Base-by-base conservation (phyloP, 1,139 yeast genomes). In the Saccharomyces pastorianus region DNA sequence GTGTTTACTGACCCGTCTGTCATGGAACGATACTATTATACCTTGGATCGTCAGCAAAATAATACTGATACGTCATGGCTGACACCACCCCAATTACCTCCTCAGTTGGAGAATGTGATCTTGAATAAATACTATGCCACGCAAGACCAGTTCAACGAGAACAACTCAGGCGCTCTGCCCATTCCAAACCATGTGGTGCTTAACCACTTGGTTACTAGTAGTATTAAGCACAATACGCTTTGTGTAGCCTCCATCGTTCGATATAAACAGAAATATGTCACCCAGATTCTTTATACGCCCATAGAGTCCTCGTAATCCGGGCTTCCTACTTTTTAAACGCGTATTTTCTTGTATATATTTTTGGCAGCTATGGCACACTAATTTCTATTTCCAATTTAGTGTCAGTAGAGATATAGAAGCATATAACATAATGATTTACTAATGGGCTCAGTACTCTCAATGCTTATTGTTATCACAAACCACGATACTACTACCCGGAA, bases 171-270 rank as follows among this genome's bases (percentile, higher is more conserved):
- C 60, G 96, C 95, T 46, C 74, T 88, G 60, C 88, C 95, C 13
- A 87, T 89, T 53, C 98, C 99, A 2, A 93, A 91, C 68, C 99
- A 93, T 72, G 99, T 91, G 54, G 95, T 93, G 34, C 76, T 93
- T 64, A 93, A 93, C 69, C 99, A 93, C 70, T 75, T 93, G 65
- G 96, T 96, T 64, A 93, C 99, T 1, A 91, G 98, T 1, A 84
- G 95, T 48, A 93, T 93, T 62, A 84, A 93, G 64, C 96, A 93
- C 67, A 95, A 91, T 66, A 95, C 96, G 0, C 73, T 86, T 55
- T 88, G 90, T 6, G 91, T 85, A 32, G 98, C 98, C 11, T 86
- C 96, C 62, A 91, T 93, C 31, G 89, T 95, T 25, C 78, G 99
- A 65, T 90, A 90, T 73, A 85, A 88, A 57, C 84, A 91, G 49